phyloP scores from a whole-genome alignment of 2,329 filamentous ascomycete species.

The Fusarium poae region DNA sequence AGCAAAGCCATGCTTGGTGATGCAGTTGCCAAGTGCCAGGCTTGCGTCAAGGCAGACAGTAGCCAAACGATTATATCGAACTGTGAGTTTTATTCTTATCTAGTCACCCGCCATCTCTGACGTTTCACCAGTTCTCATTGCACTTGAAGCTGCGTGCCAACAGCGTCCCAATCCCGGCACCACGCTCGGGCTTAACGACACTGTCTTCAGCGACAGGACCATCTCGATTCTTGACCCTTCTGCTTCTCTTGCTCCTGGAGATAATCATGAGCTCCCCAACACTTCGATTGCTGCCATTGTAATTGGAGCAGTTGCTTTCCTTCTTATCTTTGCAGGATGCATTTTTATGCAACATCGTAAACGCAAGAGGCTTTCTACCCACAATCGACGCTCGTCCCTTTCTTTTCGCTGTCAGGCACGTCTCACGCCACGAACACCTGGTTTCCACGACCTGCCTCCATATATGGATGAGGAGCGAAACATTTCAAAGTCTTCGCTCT shows the following conservation, averaged over 20 bases:
- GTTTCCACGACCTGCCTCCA: conserved; percentile 31
- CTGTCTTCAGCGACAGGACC: conserved; percentile 57
- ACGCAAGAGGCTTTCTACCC: conserved; percentile 53
- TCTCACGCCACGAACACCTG: conserved; percentile 43
- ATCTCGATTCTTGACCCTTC: conserved; percentile 54
- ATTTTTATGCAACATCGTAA: conserved; percentile 62
- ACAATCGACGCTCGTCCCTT: conserved; percentile 56
- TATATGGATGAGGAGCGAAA: conserved; percentile 42
- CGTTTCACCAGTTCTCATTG: conserved; percentile 59
- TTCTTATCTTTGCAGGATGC: conserved; percentile 57
- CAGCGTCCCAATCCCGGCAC: conserved; percentile 59
- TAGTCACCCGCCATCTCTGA: conserved; percentile 6
- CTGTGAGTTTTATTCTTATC: conserved; percentile 54
- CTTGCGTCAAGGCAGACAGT: conserved; percentile 61
- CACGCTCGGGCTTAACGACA: conserved; percentile 58
- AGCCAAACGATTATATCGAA: conserved; percentile 62
- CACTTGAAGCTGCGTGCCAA: conserved; percentile 64
- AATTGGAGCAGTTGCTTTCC: conserved; percentile 55
- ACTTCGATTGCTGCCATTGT: conserved; percentile 61
- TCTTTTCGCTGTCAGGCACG: conserved; percentile 66
- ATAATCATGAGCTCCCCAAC: conserved; percentile 51
- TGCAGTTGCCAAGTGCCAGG: conserved; percentile 57
- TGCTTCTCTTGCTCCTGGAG: conserved; percentile 23
- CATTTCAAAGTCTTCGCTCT: conserved; percentile 25
- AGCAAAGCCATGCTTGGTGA: conserved; percentile 52